Evolutionary conservation across 306 rosid genomes (phyloP).

Genomic region (Acacia crassicarpa): DNA sequence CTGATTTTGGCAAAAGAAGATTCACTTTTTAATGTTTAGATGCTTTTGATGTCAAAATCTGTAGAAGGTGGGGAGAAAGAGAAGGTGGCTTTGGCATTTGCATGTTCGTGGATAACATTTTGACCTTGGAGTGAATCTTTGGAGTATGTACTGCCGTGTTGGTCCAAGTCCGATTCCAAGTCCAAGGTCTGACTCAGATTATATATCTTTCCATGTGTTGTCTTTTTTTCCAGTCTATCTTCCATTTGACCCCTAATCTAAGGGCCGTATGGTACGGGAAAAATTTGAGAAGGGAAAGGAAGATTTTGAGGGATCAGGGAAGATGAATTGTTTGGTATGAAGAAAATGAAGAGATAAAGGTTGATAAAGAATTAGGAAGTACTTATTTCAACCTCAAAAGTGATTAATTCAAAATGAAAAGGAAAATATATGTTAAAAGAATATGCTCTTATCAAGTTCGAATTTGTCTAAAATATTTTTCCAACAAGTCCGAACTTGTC

Average conservation of each 20-base stretch:
- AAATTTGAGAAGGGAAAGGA: too few species aligned
- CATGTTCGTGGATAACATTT: not conserved
- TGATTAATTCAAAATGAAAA: too few species aligned
- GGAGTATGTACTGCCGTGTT: not conserved
- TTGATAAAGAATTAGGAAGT: too few species aligned
- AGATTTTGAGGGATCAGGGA: too few species aligned
- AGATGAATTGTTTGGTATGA: too few species aligned
- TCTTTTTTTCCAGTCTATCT: slow-evolving; percentile 37
- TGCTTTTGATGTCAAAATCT: slow-evolving; percentile 41
- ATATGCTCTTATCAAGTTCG: too few species aligned
- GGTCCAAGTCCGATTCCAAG: not conserved
- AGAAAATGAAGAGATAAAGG: too few species aligned
- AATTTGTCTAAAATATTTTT: too few species aligned
- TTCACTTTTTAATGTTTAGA: slow-evolving; percentile 38
- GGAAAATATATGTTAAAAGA: too few species aligned
- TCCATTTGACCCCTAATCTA: slow-evolving; percentile 4
- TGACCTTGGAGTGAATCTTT: not conserved
- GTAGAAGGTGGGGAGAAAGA: not conserved
- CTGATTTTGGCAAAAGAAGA: slow-evolving; percentile 41
- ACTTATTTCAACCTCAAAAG: too few species aligned
- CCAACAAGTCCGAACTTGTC: too few species aligned
- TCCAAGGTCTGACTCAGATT: not conserved
- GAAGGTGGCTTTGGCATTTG: not conserved
- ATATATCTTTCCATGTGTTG: slow-evolving; percentile 27
- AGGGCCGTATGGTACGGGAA: too few species aligned